phyloP scores from a whole-genome alignment of 169 alveolate species.

The Plasmodium inui region DNA sequence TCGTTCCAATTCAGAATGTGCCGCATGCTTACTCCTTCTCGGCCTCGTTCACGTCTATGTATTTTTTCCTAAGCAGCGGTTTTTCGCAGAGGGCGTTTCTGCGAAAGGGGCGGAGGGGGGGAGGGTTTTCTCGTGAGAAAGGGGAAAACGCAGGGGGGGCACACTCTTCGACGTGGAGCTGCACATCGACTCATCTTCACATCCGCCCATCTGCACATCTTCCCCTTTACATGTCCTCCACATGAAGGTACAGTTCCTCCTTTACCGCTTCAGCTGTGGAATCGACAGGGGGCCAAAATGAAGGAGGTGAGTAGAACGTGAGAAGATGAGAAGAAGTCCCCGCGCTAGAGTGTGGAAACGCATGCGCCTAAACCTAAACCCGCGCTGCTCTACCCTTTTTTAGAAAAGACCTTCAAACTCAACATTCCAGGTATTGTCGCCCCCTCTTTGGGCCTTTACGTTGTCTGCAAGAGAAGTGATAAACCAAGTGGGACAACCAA shows the following conservation, averaged over 20 bases:
- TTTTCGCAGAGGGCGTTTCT: slow-evolving; percentile 70
- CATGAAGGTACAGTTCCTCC: slow-evolving; percentile 69
- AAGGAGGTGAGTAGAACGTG: background rate
- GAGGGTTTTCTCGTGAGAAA: background rate
- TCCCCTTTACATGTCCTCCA: slow-evolving; percentile 54
- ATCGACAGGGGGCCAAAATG: slow-evolving; percentile 5
- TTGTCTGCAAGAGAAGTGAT: slow-evolving; percentile 16
- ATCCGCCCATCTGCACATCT: background rate
- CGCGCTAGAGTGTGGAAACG: background rate
- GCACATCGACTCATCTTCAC: background rate
- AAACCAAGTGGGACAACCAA: background rate
- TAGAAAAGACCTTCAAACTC: slow-evolving; percentile 60
- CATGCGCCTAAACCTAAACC: background rate
- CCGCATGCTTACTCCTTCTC: slow-evolving; percentile 33
- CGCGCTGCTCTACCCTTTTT: background rate
- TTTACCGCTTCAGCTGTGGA: slow-evolving; percentile 29
- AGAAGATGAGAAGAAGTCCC: background rate
- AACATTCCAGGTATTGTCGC: slow-evolving; percentile 52
- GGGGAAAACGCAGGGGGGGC: background rate
- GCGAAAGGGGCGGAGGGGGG: background rate
- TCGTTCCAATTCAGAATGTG: background rate
- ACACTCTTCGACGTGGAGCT: background rate
- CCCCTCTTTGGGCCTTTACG: slow-evolving; percentile 59
- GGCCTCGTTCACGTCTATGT: slow-evolving; percentile 63
- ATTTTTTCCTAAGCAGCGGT: slow-evolving; percentile 58